A percentile compares a stretch with the other conserved stretches of the same genome.
These are phyloP conservation scores for Pseudogymnoascus sp. DNA, from an alignment of 2,329 filamentous ascomycete genomes.

Conservation along the genomic window DNA sequence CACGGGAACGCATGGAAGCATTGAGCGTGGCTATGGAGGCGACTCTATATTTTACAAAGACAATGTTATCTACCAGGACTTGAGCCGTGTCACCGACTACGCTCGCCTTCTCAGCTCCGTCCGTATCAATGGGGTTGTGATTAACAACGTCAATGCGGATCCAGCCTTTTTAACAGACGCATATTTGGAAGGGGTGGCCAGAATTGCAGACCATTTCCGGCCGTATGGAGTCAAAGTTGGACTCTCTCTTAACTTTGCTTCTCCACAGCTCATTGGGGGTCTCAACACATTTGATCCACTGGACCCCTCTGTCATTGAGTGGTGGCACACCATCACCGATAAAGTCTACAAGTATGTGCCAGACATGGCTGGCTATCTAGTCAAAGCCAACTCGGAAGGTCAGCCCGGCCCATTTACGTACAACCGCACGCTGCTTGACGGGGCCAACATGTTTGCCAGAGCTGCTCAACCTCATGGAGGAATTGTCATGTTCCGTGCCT, in stretches of 20 bases:
- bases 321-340: slow-evolving; percentile 55
- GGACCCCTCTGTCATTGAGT: slow-evolving; percentile 49
- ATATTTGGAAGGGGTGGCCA: slow-evolving; percentile 54
- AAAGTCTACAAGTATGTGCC: slow-evolving; percentile 54
- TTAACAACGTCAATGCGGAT: slow-evolving; percentile 70
- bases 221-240: slow-evolving; percentile 61
- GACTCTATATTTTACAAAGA: slow-evolving; percentile 60
- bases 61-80: slow-evolving; percentile 47
- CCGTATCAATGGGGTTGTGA: slow-evolving; percentile 55
- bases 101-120: slow-evolving; percentile 60
- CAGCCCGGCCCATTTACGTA: slow-evolving; percentile 63
- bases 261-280: slow-evolving; percentile 48
- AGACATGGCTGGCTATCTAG: slow-evolving; percentile 60
- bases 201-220: slow-evolving; percentile 57
- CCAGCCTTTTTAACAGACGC: slow-evolving; percentile 43
- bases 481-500: slow-evolving; percentile 63
- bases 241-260: slow-evolving; percentile 61
- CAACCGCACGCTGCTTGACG: slow-evolving; percentile 60
- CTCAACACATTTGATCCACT: slow-evolving; percentile 59
- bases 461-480: slow-evolving; percentile 51
- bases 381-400: slow-evolving; percentile 67
- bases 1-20: slow-evolving; percentile 37
- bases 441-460: slow-evolving; percentile 60
- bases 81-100: slow-evolving; percentile 53
- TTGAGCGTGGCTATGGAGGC: slow-evolving; percentile 62